Base-by-base conservation (phyloP, 805 yeast species). In the Candida boidinii region DNA sequence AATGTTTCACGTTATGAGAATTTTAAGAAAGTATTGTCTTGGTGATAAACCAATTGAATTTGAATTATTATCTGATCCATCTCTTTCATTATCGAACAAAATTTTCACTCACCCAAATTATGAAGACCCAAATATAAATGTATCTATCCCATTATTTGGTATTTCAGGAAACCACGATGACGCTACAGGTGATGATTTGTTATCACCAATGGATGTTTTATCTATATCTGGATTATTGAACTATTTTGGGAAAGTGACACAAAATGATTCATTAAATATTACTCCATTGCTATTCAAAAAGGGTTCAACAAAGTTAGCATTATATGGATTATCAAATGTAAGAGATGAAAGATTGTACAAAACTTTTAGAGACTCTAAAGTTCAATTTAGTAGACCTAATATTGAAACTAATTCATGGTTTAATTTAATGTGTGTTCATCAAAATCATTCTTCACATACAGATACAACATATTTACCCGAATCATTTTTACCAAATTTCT, bases 121-220 rank as follows among this genome's bases (percentile, higher is more conserved):
- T 53, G 92, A 85, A 49, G 97, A 92, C 53, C 86, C 90, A 2
- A 86, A 92, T 53, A 57, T 85, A 39, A 92, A 92, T 54, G 79
- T 92, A 3, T 76, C 94, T 0, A 70, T 88, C 12, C 98, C 98
- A 0, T 71, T 92, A 7, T 86, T 92, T 63, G 90, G 88, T 6
- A 90, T 92, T 4, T 76, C 90, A 29, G 98, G 98, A 3, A 92
- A 92, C 48, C 98, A 92, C 53, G 98, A 92, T 56, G 97, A 92
- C 56, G 85, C 95, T 3, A 83, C 95, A 0, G 97, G 97, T 1
- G 83, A 76, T 33, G 79, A 80, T 16, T 58, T 84, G 34, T 60
- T 92, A 11, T 77, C 88, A 34, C 95, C 98, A 0, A 64, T 92
- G 64, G 98, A 92, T 54, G 59, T 92, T 3, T 59, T 92, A 10